phyloP scores from a whole-genome alignment of 257 asterid genomes.

The Linaria vulgaris region DNA sequence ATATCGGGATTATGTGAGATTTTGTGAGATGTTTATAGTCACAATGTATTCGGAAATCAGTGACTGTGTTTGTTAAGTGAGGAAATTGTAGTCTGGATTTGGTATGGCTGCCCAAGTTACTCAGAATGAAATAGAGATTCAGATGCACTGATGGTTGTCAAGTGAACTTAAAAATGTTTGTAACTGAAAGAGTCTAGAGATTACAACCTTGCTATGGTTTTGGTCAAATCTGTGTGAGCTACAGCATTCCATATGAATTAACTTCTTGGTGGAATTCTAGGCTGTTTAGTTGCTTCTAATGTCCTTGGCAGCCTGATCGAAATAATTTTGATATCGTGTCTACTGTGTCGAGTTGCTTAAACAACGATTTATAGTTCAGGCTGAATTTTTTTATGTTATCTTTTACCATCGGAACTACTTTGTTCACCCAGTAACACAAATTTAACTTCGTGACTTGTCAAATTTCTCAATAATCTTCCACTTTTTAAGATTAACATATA shows the following conservation, averaged over 20 bases:
- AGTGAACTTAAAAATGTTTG: not conserved
- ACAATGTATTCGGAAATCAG: no score
- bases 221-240: no score
- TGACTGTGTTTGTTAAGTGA: no score
- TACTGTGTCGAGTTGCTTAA: not conserved
- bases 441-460: not conserved
- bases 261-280: not conserved
- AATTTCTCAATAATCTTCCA: not conserved
- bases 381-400: not conserved
- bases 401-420: not conserved
- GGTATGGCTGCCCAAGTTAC: no score
- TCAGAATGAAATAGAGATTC: not conserved
- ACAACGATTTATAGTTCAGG: not conserved
- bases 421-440: not conserved
- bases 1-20: no score
- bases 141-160: not conserved
- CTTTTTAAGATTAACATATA: constrained; percentile 12
- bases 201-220: not conserved
- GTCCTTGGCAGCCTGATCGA: not conserved
- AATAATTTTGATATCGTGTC: not conserved
- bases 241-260: no score
- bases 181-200: not conserved
- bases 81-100: no score
- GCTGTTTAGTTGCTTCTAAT: not conserved
- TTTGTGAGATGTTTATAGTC: no score